Conservation (phyloP, 2,329 filamentous ascomycete genomes). For the Aureobasidium lini region DNA sequence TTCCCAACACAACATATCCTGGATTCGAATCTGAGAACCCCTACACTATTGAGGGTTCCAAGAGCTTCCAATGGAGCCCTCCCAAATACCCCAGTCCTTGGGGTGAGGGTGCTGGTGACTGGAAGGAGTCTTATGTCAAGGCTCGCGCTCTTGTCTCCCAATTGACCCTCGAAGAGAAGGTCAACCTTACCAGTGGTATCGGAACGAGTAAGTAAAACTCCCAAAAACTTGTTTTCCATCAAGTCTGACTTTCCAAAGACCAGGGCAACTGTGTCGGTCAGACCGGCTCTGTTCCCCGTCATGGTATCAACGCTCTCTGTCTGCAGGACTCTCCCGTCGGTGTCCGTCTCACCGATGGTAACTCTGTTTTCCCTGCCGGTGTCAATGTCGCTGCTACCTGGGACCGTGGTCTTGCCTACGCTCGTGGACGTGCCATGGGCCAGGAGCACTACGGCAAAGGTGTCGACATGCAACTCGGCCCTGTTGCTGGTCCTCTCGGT, state of each 20-base stretch:
- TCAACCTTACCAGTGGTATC: conserved; percentile 27
- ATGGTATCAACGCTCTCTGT: conserved; percentile 31
- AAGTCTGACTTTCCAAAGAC: too few species aligned
- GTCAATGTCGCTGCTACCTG: conserved; percentile 30
- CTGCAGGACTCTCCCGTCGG: conserved; percentile 31
- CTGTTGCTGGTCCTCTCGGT: conserved; percentile 38
- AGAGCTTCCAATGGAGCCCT: conserved; percentile 21
- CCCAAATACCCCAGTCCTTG: conserved; percentile 23
- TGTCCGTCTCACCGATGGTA: conserved; percentile 19
- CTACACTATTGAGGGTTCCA: conserved; percentile 20
- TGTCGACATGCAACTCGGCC: conserved; percentile 36
- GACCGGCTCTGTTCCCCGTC: conserved; percentile 27
- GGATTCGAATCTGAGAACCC: conserved; percentile 22
- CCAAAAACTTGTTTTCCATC: too few species aligned
- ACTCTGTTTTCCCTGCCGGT: conserved; percentile 29
- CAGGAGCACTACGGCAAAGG: conserved; percentile 28
- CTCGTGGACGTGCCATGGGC: conserved; percentile 29
- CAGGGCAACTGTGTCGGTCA: conserved; percentile 27
- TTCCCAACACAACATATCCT: conserved; percentile 24
- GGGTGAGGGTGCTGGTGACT: conserved; percentile 21
- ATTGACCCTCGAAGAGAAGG: conserved; percentile 30
- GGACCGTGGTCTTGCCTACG: conserved; percentile 37
- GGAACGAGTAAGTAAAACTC: conserved; percentile 14
- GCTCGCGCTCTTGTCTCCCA: conserved; percentile 27
- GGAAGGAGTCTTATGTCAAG: conserved; percentile 26